A percentile compares a stretch with the other conserved stretches of the same genome.
Evolutionary conservation across 345 rosid genomes (phyloP).

Genomic region (Schrenkiella parvula): DNA sequence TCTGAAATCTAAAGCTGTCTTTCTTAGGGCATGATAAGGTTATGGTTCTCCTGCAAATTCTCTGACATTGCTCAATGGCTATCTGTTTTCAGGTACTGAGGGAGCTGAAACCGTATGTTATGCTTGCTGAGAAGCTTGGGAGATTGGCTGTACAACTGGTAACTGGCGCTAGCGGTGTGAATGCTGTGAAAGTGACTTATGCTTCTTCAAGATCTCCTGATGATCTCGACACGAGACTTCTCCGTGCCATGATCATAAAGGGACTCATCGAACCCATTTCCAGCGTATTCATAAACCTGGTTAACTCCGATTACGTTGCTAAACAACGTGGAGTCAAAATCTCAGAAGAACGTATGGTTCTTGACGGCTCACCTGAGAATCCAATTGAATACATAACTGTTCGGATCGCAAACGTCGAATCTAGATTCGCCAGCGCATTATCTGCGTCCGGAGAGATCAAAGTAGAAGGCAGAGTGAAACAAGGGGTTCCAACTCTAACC

Average conservation of each 20-base stretch:
- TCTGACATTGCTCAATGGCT: background rate
- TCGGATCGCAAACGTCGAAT: constrained; percentile 59
- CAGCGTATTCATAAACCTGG: constrained; percentile 55
- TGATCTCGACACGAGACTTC: constrained; percentile 71
- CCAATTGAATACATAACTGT: constrained; percentile 66
- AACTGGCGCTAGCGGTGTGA: constrained; percentile 67
- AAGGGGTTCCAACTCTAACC: constrained; percentile 57
- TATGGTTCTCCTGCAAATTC: background rate
- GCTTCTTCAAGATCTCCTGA: constrained; percentile 65
- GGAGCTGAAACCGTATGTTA: constrained; percentile 58
- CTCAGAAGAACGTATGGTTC: constrained; percentile 46
- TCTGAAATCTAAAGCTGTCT: background rate
- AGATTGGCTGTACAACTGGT: constrained; percentile 65
- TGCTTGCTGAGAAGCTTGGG: constrained; percentile 60
- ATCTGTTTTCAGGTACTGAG: constrained; percentile 42
- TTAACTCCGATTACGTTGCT: constrained; percentile 65
- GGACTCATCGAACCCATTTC: constrained; percentile 68
- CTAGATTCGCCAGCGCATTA: constrained; percentile 65
- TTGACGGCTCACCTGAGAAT: constrained; percentile 55
- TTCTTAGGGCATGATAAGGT: background rate
- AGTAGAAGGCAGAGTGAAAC: constrained; percentile 68
- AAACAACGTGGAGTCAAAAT: constrained; percentile 60
- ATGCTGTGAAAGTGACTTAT: constrained; percentile 49
- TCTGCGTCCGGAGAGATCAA: constrained; percentile 53
- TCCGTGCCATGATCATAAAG: constrained; percentile 68